These are phyloP conservation scores for Neofusicoccum sp. DNA, from an alignment of 2,329 filamentous ascomycete species.

Conservation along the genomic window DNA sequence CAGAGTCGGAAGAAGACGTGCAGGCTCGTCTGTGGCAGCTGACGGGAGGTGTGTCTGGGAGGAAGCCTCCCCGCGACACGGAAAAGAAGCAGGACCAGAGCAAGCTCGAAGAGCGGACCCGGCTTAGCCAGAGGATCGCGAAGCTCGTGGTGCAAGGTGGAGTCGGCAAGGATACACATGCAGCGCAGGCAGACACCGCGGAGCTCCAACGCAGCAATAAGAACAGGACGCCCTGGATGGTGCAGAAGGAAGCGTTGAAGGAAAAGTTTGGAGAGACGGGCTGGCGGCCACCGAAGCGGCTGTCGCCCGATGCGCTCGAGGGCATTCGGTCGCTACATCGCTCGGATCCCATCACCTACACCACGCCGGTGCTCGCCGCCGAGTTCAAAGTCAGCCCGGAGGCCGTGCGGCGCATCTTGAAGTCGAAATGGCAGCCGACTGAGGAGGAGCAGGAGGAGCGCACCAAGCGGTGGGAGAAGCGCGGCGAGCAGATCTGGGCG, in stretches of 20 bases:
- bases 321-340: conserved; percentile 82
- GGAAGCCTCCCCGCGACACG: background rate
- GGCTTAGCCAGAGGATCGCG: background rate
- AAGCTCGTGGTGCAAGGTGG: background rate
- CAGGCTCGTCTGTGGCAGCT: background rate
- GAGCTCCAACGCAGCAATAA: background rate
- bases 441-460: conserved; percentile 49
- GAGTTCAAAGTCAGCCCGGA: conserved; percentile 88
- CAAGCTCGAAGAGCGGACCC: background rate
- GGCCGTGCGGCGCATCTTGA: conserved; percentile 83
- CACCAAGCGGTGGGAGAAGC: conserved; percentile 49
- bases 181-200: background rate
- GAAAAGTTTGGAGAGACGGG: conserved; percentile 75
- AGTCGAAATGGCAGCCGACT: conserved; percentile 71
- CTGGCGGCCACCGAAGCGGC: conserved; percentile 81
- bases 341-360: conserved; percentile 76
- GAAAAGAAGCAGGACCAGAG: background rate
- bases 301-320: conserved; percentile 90
- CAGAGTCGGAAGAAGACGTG: background rate
- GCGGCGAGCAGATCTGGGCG: conserved; percentile 53
- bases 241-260: conserved; percentile 73
- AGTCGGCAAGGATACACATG: too few relatives aligned
- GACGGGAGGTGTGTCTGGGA: background rate
- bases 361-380: conserved; percentile 70
- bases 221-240: conserved; percentile 63